Conservation (phyloP, 192 early-diverging fungal genomes). For the Haplosporangium gracile region DNA sequence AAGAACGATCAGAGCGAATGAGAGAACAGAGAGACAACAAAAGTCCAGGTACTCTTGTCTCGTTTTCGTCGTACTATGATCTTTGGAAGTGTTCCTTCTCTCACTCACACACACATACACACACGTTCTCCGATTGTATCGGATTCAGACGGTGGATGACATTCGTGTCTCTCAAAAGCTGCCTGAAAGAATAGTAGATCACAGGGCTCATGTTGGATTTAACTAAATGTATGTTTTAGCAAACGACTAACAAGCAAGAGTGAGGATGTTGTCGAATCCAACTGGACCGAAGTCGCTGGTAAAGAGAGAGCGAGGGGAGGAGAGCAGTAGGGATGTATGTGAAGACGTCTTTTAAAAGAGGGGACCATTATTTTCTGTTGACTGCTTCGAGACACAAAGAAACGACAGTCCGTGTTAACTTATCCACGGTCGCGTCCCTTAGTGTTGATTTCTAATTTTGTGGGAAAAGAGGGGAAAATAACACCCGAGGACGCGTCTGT, state of each 20-base stretch:
- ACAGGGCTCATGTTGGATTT: neutral
- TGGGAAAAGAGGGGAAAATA: neutral
- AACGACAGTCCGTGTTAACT: constrained; percentile 4
- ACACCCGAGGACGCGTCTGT: constrained; percentile 4
- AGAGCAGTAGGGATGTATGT: too few species aligned
- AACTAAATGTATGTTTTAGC: too few species aligned
- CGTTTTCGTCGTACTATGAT: neutral
- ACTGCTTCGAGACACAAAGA: too few species aligned
- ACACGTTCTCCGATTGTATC: neutral
- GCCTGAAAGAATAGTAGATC: neutral
- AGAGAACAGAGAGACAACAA: too few species aligned
- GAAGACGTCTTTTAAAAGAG: too few species aligned
- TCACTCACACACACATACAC: neutral
- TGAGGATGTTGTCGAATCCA: too few species aligned
- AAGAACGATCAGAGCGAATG: too few species aligned
- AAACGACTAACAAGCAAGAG: too few species aligned
- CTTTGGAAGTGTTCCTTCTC: neutral
- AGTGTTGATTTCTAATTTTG: neutral
- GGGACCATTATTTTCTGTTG: too few species aligned
- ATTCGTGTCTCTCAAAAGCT: neutral
- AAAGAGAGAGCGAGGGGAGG: too few species aligned
- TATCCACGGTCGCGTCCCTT: neutral
- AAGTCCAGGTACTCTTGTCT: neutral
- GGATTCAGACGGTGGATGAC: neutral
- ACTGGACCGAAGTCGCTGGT: too few species aligned